Evolutionary conservation across 805 yeast genomes (phyloP).

Genomic region (Dipodascus geniculatus): DNA sequence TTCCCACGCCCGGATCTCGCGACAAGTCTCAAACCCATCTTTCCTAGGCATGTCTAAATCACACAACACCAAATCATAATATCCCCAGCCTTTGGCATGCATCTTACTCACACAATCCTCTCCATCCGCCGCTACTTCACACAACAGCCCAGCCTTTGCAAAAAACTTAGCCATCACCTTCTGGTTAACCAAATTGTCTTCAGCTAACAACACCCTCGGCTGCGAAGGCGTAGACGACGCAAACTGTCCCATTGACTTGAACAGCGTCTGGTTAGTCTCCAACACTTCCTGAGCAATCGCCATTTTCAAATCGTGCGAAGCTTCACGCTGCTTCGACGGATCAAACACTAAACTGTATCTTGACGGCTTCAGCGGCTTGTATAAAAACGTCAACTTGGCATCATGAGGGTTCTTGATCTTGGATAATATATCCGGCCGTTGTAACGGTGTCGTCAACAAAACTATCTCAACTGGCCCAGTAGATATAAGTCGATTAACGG

Average conservation of each 20-base stretch:
- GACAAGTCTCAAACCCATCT: conserved; percentile 25
- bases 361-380: conserved; percentile 17
- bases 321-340: conserved; percentile 13
- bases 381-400: conserved; percentile 11
- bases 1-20: conserved; percentile 24
- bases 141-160: conserved; percentile 20
- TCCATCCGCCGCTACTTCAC: conserved; percentile 24
- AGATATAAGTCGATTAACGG: conserved; percentile 10
- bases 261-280: conserved; percentile 13
- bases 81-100: conserved; percentile 13
- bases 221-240: conserved; percentile 18
- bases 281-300: conserved; percentile 13
- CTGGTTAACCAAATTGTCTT: conserved; percentile 81
- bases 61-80: conserved; percentile 20
- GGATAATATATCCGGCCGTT: conserved; percentile 5
- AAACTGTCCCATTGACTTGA: conserved; percentile 13
- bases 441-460: conserved; percentile 15
- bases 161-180: conserved; percentile 54
- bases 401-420: conserved; percentile 11
- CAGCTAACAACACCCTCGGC: conserved; percentile 60
- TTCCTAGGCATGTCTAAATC: conserved; percentile 28
- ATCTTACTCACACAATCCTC: conserved; percentile 20
- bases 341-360: conserved; percentile 18
- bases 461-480: conserved; percentile 10
- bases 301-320: conserved; percentile 16